These are phyloP conservation scores for Cryptosporidium muris DNA, from an alignment of 169 alveolate species.

Conservation along the genomic window DNA sequence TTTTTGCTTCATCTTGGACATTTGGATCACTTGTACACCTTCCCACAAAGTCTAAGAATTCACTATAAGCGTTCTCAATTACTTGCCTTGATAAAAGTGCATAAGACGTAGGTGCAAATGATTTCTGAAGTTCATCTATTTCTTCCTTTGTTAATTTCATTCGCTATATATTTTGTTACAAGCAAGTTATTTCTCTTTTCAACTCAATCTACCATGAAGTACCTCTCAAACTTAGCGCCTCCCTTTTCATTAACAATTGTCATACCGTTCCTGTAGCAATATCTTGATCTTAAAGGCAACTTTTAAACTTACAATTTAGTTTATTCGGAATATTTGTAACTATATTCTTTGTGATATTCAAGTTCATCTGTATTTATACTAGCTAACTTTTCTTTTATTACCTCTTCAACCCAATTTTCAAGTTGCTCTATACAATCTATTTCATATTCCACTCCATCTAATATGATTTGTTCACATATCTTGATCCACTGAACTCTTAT, in stretches of 20 bases:
- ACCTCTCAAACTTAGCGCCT: no score
- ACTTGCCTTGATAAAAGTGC: slow-evolving; percentile 60
- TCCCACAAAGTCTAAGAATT: slow-evolving; percentile 50
- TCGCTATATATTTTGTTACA: slow-evolving; percentile 5
- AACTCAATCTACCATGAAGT: no score
- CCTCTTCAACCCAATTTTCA: slow-evolving; percentile 29
- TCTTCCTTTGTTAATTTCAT: slow-evolving; percentile 67
- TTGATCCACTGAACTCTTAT: slow-evolving; percentile 17
- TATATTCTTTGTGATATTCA: no score
- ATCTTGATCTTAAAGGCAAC: no score
- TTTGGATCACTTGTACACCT: slow-evolving; percentile 64
- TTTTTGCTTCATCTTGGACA: slow-evolving; percentile 68
- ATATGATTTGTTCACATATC: slow-evolving; percentile 27
- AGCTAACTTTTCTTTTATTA: background rate
- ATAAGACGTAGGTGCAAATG: slow-evolving; percentile 56
- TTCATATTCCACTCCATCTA: slow-evolving; percentile 29
- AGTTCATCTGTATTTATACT: no score
- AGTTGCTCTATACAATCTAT: slow-evolving; percentile 36
- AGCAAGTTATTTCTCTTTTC: background rate
- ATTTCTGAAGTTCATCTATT: slow-evolving; percentile 57
- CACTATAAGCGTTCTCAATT: slow-evolving; percentile 50
- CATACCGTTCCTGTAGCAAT: no score
- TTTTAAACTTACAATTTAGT: no score
- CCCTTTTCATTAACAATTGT: no score
- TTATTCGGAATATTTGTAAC: no score